These are phyloP conservation scores for Leccinellum luteum DNA, from an alignment of 768 basidiomycete species.

Conservation along the genomic window DNA sequence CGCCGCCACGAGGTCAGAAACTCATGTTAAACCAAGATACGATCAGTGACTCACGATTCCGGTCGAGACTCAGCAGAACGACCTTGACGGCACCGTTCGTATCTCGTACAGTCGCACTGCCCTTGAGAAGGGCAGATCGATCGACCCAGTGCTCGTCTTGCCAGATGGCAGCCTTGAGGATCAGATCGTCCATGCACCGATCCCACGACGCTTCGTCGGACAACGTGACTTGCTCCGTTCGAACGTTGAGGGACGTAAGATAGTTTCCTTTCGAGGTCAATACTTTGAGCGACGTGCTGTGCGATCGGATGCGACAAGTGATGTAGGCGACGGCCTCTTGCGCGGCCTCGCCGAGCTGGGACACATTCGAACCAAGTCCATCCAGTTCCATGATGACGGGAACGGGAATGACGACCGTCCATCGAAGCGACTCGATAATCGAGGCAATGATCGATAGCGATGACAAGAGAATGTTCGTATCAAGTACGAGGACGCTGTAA, in stretches of 20 bases:
- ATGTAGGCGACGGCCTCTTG: slow-evolving; percentile 72
- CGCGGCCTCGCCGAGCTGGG: slow-evolving; percentile 74
- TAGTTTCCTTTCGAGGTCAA: slow-evolving; percentile 97
- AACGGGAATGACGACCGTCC: slow-evolving; percentile 90
- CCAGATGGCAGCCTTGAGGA: slow-evolving; percentile 90
- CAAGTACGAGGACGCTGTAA: slow-evolving; percentile 87
- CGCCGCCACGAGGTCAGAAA: slow-evolving; percentile 6
- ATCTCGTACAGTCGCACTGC: slow-evolving; percentile 32
- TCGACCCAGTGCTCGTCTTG: slow-evolving; percentile 92
- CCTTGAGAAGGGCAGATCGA: slow-evolving; percentile 68
- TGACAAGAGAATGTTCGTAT: slow-evolving; percentile 92
- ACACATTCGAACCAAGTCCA: slow-evolving; percentile 67
- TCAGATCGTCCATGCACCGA: slow-evolving; percentile 91
- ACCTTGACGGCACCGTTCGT: slow-evolving; percentile 66
- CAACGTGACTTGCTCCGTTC: slow-evolving; percentile 83
- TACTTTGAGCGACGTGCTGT: slow-evolving; percentile 80
- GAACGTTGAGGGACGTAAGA: slow-evolving; percentile 74
- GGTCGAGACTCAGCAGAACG: slow-evolving; percentile 85
- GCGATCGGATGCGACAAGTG: slow-evolving; percentile 69
- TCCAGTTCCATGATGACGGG: slow-evolving; percentile 98
- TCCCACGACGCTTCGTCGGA: slow-evolving; percentile 47
- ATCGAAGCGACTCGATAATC: slow-evolving; percentile 74
- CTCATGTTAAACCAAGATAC: slow-evolving; percentile 11
- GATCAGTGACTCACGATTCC: slow-evolving; percentile 66
- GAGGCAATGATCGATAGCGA: slow-evolving; percentile 70